Conservation (phyloP, 305 asterid species). For the Fraxinus latifolia region DNA sequence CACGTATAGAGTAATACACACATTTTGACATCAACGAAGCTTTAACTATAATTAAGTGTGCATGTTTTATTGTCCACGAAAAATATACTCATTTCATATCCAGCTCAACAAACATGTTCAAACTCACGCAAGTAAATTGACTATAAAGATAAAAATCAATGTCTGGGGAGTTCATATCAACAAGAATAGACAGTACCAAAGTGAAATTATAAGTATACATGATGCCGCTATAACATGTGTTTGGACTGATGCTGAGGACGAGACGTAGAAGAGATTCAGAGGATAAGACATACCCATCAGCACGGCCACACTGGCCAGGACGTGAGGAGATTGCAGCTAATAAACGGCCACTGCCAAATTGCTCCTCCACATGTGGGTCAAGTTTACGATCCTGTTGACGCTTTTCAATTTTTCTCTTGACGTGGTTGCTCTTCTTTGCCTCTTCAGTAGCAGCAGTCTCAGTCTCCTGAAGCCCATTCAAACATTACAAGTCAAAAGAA, state of each 20-base stretch:
- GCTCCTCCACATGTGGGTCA: slow-evolving; percentile 47
- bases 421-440: slow-evolving; percentile 46
- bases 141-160: neutral
- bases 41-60: neutral
- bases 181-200: neutral
- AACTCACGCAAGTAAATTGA: neutral
- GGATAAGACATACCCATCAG: slow-evolving; percentile 35
- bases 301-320: slow-evolving; percentile 52
- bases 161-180: neutral
- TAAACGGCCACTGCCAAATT: slow-evolving; percentile 40
- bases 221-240: neutral
- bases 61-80: neutral
- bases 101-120: neutral
- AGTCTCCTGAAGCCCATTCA: slow-evolving; percentile 30
- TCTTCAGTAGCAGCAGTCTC: slow-evolving; percentile 35
- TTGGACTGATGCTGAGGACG: neutral
- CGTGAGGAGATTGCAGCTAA: slow-evolving; percentile 46
- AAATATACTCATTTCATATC: neutral
- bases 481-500: neutral
- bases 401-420: slow-evolving; percentile 37
- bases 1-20: neutral
- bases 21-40: neutral
- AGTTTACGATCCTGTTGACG: slow-evolving; percentile 38
- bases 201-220: neutral
- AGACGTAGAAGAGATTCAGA: neutral